A percentile compares a stretch with the other conserved stretches of the same genome.
These are phyloP conservation scores for Cadophora luteo-olivacea DNA, from an alignment of 2,329 filamentous ascomycete genomes.

Conservation along the genomic window DNA sequence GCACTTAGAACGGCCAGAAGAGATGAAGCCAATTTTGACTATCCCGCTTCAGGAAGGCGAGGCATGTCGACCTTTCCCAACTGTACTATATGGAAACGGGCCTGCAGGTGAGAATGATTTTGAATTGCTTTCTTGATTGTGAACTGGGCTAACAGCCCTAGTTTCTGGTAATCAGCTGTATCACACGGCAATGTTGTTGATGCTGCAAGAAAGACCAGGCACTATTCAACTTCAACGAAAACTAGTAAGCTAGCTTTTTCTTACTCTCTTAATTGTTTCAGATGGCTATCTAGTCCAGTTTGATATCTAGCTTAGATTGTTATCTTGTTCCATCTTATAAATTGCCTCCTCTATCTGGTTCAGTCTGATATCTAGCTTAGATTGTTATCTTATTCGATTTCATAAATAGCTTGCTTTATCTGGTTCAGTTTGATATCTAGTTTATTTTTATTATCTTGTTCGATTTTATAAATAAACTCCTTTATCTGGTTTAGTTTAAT, in stretches of 20 bases:
- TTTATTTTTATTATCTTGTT: no score
- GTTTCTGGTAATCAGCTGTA: constrained; percentile 48
- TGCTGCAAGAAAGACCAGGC: constrained; percentile 45
- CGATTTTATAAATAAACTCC: no score
- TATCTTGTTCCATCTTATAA: no score
- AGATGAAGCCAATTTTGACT: constrained; percentile 47
- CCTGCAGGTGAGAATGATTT: not conserved
- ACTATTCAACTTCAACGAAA: constrained; percentile 36
- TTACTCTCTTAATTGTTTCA: not conserved
- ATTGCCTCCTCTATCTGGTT: no score
- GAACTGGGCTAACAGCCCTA: not conserved
- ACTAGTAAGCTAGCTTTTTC: not conserved
- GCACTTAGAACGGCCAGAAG: constrained; percentile 47
- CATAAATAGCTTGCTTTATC: no score
- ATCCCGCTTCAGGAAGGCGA: constrained; percentile 43
- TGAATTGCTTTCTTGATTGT: not conserved
- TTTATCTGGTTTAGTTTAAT: no score
- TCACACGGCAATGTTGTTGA: constrained; percentile 42
- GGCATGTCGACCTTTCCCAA: not conserved
- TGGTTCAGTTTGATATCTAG: no score
- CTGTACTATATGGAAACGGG: not conserved
- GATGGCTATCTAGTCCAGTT: no score
- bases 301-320: no score
- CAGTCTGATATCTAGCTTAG: no score
- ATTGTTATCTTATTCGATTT: no score